Evolutionary conservation across 164 flowering plant genomes (phyloP).

Genomic region (Kingdonia uniflora): DNA sequence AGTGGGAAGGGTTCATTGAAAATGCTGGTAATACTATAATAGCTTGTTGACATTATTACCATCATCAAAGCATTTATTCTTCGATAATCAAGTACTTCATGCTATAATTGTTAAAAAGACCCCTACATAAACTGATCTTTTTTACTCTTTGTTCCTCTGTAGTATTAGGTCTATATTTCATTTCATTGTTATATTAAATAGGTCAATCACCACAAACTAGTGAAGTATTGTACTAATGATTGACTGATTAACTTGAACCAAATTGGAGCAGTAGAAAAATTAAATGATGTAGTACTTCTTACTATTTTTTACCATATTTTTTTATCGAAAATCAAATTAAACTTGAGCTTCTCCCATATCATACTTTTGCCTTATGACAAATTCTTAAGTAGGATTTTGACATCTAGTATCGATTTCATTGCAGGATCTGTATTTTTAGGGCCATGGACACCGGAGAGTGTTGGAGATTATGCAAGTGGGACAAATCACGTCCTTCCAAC

Average conservation of each 20-base stretch:
- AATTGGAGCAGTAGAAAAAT: neutral
- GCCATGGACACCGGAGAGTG: slow-evolving; percentile 95
- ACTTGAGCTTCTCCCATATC: too few relatives aligned
- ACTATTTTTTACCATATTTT: neutral
- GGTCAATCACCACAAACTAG: too few relatives aligned
- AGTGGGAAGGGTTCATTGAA: slow-evolving; percentile 81
- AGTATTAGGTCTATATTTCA: neutral
- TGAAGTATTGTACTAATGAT: too few relatives aligned
- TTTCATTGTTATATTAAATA: too few relatives aligned
- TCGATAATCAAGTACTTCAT: neutral
- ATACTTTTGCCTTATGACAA: too few relatives aligned
- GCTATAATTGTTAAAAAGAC: neutral
- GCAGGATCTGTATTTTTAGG: slow-evolving; percentile 95
- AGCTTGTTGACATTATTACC: neutral
- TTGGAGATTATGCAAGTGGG: slow-evolving; percentile 97
- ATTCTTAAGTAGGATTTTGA: neutral
- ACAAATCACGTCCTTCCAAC: slow-evolving; percentile 98
- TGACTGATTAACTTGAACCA: too few relatives aligned
- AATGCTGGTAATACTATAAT: slow-evolving; percentile 67
- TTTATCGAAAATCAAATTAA: neutral
- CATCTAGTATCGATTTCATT: neutral
- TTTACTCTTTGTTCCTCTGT: neutral
- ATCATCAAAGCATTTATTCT: neutral
- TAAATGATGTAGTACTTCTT: neutral
- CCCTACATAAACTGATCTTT: neutral